phyloP scores from a whole-genome alignment of 306 rosid genomes.

The Phaseolus lunatus region DNA sequence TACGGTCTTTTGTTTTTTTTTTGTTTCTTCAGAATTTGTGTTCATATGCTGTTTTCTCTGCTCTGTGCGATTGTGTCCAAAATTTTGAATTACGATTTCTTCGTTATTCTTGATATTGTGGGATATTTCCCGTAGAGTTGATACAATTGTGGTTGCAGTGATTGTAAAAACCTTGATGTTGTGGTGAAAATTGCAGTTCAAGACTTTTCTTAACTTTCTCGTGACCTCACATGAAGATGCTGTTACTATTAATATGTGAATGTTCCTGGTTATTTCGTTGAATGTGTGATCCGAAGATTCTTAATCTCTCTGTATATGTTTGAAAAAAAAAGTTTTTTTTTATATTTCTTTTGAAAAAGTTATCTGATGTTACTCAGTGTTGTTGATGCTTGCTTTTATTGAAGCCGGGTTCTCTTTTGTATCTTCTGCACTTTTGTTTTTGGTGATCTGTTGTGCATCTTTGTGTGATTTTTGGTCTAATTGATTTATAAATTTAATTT shows the following conservation, averaged over 20 bases:
- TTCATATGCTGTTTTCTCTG: constrained; percentile 24
- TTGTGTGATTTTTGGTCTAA: constrained; percentile 15
- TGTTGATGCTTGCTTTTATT: background rate
- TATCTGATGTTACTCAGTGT: constrained; percentile 19
- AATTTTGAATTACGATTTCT: background rate
- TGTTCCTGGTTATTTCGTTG: constrained; percentile 40
- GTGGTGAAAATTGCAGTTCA: background rate
- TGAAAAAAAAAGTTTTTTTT: constrained; percentile 1
- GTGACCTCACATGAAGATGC: background rate
- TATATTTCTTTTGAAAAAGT: background rate
- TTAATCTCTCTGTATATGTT: constrained; percentile 8
- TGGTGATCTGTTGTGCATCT: constrained; percentile 31
- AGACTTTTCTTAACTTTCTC: background rate
- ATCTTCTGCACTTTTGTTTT: background rate
- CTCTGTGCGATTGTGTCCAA: constrained; percentile 18
- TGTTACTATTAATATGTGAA: constrained; percentile 9
- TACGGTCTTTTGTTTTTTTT: constrained; percentile 36
- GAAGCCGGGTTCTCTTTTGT: constrained; percentile 1
- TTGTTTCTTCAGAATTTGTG: constrained; percentile 19
- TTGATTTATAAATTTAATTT: constrained; percentile 21
- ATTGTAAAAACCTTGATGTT: background rate
- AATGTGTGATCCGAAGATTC: constrained; percentile 34
- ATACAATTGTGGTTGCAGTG: background rate
- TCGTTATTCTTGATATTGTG: background rate
- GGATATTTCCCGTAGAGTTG: background rate